Base-by-base conservation (phyloP, 2,329 filamentous ascomycete genomes). In the Aspergillus melleus region DNA sequence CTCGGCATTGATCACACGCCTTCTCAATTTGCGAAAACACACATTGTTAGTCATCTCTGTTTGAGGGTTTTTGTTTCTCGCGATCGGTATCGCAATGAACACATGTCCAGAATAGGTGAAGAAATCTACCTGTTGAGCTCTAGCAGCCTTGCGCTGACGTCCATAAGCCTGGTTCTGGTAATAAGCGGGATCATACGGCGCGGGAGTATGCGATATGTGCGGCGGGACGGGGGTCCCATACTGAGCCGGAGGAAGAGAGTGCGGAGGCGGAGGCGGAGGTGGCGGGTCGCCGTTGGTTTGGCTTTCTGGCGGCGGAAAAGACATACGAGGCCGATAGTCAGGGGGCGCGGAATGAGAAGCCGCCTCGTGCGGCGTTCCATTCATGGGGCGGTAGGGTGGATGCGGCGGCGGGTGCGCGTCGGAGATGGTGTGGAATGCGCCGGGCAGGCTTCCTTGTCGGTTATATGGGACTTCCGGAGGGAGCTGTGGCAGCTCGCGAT, bases 1-100 rank as follows among this genome's bases (percentile, higher is more conserved):
- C 85, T 60, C 92, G 88, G 76, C 92, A 96, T 74, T 89, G 91
- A 70, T 96, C 92, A 76, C 95, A 99, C 42, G 95, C 95, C 88
- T 96, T 64, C 16, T 50, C 19, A 20, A 1, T 22, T 32, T n/a
- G 16, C 16, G 22, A 24, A 62, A 29, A 47, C 19, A 46, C 20
- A 24, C 29, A 46, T 42, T n/a, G 60, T 63, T 49, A 62, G 64
- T 42, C 16, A 57, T 19, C 39, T 14, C 16, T 14, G 32, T 12
- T 12, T 36, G 26, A 9, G 26, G 26, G 8, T 8, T 42, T 42
- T 47, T 49, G 36, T 24, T 26, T 54, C 26, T 20, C 24, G 36
- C 26, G 47, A 24, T 24, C 6, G 36, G 16, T 14, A 49, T 12
- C 46, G 2, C 46, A 16, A 36, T 19, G 12, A 6, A 44, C 32